Percentiles rank a stretch among this genome's conserved stretches.
Evolutionary conservation across 805 yeast species (phyloP).

Genomic region (Candida tibetensis): DNA sequence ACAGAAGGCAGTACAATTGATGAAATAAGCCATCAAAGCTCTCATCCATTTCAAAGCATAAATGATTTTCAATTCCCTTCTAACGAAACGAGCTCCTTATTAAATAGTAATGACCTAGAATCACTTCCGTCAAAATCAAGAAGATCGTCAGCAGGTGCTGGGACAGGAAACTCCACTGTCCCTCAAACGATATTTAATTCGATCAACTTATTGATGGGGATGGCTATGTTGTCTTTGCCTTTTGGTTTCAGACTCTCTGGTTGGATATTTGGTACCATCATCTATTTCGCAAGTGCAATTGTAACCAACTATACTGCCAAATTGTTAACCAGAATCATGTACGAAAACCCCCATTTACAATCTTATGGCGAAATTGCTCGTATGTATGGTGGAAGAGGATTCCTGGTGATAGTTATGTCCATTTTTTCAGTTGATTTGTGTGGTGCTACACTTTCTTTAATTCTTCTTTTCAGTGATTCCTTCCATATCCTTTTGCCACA

Average conservation of each 20-base stretch:
- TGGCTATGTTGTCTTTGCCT: constrained; percentile 65
- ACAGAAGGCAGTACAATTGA: constrained; percentile 12
- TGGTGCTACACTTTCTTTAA: constrained; percentile 79
- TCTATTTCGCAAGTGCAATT: constrained; percentile 58
- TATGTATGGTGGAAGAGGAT: constrained; percentile 77
- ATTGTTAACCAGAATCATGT: constrained; percentile 70
- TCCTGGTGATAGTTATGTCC: constrained; percentile 68
- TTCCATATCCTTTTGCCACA: constrained; percentile 37
- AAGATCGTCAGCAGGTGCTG: neutral
- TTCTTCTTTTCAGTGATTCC: constrained; percentile 84
- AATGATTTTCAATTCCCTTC: constrained; percentile 3
- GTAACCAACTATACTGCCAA: constrained; percentile 77
- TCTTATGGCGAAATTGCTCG: constrained; percentile 88
- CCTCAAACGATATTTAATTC: constrained; percentile 69
- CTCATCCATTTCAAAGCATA: constrained; percentile 1
- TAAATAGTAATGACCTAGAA: neutral
- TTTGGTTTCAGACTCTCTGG: constrained; percentile 65
- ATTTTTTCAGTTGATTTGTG: constrained; percentile 73
- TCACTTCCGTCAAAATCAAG: neutral
- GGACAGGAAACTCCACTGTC: constrained; percentile 49
- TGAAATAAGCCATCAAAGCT: constrained; percentile 4
- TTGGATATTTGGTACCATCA: constrained; percentile 59
- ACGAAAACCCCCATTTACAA: constrained; percentile 73
- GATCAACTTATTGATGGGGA: constrained; percentile 64
- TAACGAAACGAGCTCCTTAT: neutral